These are phyloP conservation scores for Aechmea fasciata DNA, from an alignment of 176 grass and related monocot genomes.

Conservation along the genomic window DNA sequence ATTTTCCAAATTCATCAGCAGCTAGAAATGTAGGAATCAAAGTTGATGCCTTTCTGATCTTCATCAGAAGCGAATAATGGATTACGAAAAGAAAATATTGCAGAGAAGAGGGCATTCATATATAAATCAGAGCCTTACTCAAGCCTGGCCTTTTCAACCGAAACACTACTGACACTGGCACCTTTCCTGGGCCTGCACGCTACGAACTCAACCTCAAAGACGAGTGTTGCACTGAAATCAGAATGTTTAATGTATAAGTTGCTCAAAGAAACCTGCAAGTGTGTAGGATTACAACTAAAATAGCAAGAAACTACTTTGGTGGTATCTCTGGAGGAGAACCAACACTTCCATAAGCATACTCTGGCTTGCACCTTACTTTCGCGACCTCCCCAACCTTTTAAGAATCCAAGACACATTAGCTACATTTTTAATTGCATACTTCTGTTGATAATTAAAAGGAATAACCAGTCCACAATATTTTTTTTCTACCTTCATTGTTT, in stretches of 20 bases:
- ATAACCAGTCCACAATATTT: not conserved
- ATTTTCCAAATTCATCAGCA: not conserved
- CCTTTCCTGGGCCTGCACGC: slow-evolving; percentile 91
- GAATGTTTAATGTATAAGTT: slow-evolving; percentile 1
- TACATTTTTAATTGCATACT: slow-evolving; percentile 13
- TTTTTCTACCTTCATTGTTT: slow-evolving; percentile 78
- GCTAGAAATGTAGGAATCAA: not conserved
- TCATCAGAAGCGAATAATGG: not conserved
- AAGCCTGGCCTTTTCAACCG: slow-evolving; percentile 84
- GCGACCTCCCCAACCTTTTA: slow-evolving; percentile 85
- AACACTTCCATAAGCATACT: slow-evolving; percentile 86
- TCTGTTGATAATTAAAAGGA: not conserved
- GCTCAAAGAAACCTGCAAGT: not conserved
- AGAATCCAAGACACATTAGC: slow-evolving; percentile 11
- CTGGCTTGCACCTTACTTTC: slow-evolving; percentile 86
- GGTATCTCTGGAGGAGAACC: slow-evolving; percentile 92
- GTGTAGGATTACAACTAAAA: not conserved
- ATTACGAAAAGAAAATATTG: not conserved
- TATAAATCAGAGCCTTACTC: slow-evolving; percentile 45
- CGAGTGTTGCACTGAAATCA: slow-evolving; percentile 67
- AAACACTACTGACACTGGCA: slow-evolving; percentile 57
- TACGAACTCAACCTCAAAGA: slow-evolving; percentile 91
- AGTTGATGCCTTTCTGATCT: not conserved
- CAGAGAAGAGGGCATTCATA: not conserved
- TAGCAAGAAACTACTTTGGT: slow-evolving; percentile 43